Base-by-base conservation (phyloP, 768 basidiomycete genomes). In the Kwoniella sp. region DNA sequence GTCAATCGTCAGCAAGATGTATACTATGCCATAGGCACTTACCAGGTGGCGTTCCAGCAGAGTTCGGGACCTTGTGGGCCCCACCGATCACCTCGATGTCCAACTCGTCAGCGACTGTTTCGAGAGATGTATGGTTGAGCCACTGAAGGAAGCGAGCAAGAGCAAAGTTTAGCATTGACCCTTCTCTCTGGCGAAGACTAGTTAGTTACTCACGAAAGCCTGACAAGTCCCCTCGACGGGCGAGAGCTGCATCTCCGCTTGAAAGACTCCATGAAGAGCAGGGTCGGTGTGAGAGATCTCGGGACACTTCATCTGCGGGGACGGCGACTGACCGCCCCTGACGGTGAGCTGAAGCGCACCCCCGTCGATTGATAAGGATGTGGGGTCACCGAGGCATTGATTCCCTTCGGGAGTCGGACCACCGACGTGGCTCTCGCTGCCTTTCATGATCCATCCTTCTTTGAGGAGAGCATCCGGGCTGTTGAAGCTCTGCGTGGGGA, bases 161-260 rank as follows among this genome's bases (percentile, higher is more conserved):
- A n/a, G n/a, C n/a, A n/a, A n/a, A n/a, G n/a, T n/a, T n/a, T n/a
- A n/a, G n/a, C n/a, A n/a, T n/a, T n/a, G n/a, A n/a, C n/a, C n/a
- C n/a, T n/a, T n/a, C n/a, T n/a, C n/a, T n/a, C n/a, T n/a, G n/a
- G n/a, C n/a, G n/a, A n/a, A n/a, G n/a, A n/a, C n/a, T n/a, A n/a
- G n/a, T n/a, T n/a, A 19, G 24, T 2, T 9, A 60, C 58, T 60
- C 40, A 61, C 60, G 46, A 62, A 55, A 8, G 62, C 62, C 47
- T 57, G 27, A 26, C 62, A 64, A 12, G 55, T 56, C 12, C 62
- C 62, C 12, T 30, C 21, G 7, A 49, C 36, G 33, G 36, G 26
- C 10, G 40, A 19, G 1, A 57, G 36, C 29, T 57, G 55, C 21
- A 56, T 56, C 7, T 52, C 50, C 30, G 62, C 29, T 47, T 64